Conservation (phyloP, 345 rosid species). For the Populus deltoides region DNA sequence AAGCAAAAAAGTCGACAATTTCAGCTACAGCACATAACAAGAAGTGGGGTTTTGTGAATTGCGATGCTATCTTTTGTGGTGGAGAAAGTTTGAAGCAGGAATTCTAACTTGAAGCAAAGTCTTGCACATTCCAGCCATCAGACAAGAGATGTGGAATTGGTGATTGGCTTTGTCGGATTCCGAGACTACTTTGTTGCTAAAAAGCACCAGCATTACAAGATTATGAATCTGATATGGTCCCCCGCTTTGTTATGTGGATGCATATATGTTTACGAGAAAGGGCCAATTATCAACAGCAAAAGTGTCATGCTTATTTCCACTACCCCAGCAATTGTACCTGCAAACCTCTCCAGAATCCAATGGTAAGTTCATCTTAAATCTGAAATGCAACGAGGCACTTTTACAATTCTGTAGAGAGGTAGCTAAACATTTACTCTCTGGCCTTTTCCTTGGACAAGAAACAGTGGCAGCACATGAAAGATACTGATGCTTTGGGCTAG, state of each 20-base stretch:
- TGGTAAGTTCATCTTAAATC: neutral
- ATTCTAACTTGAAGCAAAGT: constrained; percentile 1
- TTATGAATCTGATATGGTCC: constrained; percentile 16
- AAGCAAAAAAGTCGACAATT: neutral
- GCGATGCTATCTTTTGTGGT: constrained; percentile 6
- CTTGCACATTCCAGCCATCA: constrained; percentile 11
- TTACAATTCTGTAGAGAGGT: neutral
- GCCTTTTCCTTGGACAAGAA: neutral
- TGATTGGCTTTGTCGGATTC: constrained; percentile 19
- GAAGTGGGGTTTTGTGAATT: constrained; percentile 8
- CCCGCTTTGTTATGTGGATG: constrained; percentile 20
- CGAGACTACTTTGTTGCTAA: constrained; percentile 14
- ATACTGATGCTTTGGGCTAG: neutral
- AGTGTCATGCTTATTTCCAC: neutral
- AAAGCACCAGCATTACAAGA: constrained; percentile 6
- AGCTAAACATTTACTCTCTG: constrained; percentile 14
- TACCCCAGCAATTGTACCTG: neutral
- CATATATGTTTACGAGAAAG: constrained; percentile 6
- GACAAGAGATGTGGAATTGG: constrained; percentile 7
- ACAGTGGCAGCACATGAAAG: neutral
- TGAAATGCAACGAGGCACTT: neutral
- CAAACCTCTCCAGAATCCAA: neutral
- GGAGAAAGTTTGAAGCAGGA: constrained; percentile 12
- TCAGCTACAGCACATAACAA: constrained; percentile 19
- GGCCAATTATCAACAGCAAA: constrained; percentile 2